Evolutionary conservation across 257 asterid genomes (phyloP).

Genomic region (Solanum chilense): DNA sequence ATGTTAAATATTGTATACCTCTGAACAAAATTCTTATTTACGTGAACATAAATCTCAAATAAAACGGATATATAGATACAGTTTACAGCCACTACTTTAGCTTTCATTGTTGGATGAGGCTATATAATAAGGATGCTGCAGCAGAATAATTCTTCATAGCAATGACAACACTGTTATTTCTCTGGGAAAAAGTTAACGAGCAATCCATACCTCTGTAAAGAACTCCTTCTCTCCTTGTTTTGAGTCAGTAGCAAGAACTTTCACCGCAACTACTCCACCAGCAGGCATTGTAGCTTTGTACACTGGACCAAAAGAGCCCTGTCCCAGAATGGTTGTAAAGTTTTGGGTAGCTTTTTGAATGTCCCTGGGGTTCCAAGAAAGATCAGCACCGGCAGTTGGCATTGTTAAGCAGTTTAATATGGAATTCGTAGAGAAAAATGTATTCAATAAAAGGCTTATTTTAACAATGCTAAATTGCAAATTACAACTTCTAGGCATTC

Average conservation of each 20-base stretch:
- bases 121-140: neutral
- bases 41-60: neutral
- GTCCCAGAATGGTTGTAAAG: constrained; percentile 79
- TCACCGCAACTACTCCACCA: constrained; percentile 86
- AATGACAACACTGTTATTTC: neutral
- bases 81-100: neutral
- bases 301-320: constrained; percentile 98
- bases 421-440: neutral
- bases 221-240: constrained; percentile 98
- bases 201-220: constrained; percentile 61
- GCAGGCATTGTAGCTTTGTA: constrained; percentile 79
- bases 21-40: neutral
- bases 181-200: neutral
- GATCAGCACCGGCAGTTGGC: neutral
- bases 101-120: neutral
- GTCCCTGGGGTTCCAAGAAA: constrained; percentile 44
- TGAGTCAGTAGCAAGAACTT: constrained; percentile 90
- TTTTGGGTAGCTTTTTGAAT: constrained; percentile 82
- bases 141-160: neutral
- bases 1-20: neutral
- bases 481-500: neutral
- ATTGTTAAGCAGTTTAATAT: neutral
- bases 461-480: neutral
- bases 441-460: neutral
- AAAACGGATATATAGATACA: neutral